Evolutionary conservation across 2,329 filamentous ascomycete genomes (phyloP).

Genomic region (Annulohypoxylon truncatum): DNA sequence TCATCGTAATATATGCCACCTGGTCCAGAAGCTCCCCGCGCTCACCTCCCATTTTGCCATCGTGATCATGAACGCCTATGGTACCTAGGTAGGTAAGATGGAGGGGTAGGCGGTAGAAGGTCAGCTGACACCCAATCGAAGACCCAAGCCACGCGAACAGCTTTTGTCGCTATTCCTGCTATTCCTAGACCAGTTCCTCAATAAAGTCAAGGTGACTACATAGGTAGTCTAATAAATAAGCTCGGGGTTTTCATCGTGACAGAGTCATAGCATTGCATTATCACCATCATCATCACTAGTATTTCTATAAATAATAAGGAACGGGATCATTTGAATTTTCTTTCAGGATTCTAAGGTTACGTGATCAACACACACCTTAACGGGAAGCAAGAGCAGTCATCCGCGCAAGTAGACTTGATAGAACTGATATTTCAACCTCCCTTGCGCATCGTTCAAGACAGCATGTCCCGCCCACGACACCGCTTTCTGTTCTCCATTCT

Average conservation of each 20-base stretch:
- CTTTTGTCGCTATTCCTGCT: neutral
- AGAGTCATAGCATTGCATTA: conserved; percentile 27
- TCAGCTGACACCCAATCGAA: conserved; percentile 32
- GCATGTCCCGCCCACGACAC: conserved; percentile 51
- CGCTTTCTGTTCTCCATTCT: conserved; percentile 35
- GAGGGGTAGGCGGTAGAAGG: conserved; percentile 15
- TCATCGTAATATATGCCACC: conserved; percentile 37
- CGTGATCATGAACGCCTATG: conserved; percentile 22
- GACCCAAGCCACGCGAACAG: conserved; percentile 21
- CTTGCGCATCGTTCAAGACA: conserved; percentile 40
- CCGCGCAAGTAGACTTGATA: conserved; percentile 52
- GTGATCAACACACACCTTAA: no score
- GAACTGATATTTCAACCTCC: conserved; percentile 45
- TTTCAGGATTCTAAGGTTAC: no score
- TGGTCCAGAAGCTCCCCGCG: conserved; percentile 20
- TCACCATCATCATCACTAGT: neutral
- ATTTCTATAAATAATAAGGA: neutral
- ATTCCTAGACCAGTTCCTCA: conserved; percentile 14
- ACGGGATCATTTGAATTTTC: neutral
- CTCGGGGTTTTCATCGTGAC: conserved; percentile 12
- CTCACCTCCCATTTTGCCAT: conserved; percentile 8
- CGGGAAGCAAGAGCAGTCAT: conserved; percentile 20
- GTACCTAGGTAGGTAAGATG: neutral
- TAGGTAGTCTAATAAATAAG: conserved; percentile 2
- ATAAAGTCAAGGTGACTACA: neutral